These are phyloP conservation scores for Graphiopsis chlorocephala DNA, from an alignment of 2,329 filamentous ascomycete genomes.

Conservation along the genomic window DNA sequence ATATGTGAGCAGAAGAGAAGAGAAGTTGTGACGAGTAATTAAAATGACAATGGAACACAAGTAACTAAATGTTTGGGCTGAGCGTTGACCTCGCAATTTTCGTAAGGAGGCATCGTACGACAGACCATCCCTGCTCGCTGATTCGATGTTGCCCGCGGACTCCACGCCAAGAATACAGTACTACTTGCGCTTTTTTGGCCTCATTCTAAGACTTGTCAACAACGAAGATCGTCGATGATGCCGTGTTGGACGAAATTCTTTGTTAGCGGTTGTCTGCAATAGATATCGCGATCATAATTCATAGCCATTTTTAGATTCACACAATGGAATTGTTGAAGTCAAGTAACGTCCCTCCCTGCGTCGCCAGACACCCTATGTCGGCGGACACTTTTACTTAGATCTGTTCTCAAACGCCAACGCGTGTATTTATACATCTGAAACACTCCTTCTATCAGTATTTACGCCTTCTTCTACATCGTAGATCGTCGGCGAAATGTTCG, in stretches of 20 bases:
- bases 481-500: no score
- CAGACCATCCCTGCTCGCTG: constrained; percentile 12
- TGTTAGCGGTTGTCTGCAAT: background rate
- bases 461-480: no score
- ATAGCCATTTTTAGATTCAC: background rate
- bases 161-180: constrained; percentile 14
- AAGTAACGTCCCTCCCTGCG: no score
- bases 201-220: background rate
- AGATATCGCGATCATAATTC: background rate
- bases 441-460: no score
- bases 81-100: constrained; percentile 12
- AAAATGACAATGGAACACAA: background rate
- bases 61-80: background rate
- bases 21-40: background rate
- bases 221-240: background rate
- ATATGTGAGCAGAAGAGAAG: background rate
- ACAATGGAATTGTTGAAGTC: background rate
- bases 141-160: constrained; percentile 5
- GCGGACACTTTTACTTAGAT: no score
- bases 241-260: background rate
- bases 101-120: constrained; percentile 15
- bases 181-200: background rate
- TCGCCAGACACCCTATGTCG: no score
- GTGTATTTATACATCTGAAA: no score
- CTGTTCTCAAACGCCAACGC: no score